Base-by-base conservation (phyloP, 163 green algal genomes). In the Coccomyxa subellipsoidea region DNA sequence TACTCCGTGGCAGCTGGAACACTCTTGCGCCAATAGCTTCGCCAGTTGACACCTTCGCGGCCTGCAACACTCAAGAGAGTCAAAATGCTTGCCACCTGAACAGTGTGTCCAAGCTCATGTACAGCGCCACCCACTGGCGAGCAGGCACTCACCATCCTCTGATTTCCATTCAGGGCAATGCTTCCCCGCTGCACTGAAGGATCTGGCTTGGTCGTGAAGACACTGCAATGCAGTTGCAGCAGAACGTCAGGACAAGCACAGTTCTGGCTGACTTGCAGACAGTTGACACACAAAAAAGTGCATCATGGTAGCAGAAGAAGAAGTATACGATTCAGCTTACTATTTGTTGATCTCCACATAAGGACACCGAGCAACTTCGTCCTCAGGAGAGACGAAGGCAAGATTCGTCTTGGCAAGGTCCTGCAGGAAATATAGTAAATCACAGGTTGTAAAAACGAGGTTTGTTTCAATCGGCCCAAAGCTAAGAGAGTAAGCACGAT, bases 161-260 rank as follows among this genome's bases (percentile, higher is more conserved):
- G 96, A 32, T 97, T 81, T 12, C 88, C 89, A 76, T 98, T 98
- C n/a, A 99, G 84, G 0, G 86, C 96, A 27, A 99, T 69, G 4
- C 34, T 75, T 5, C 92, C 93, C 25, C 83, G 70, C 1, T 88
- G 36, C 0, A 98, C 84, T 0, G 54, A 69, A 0, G 87, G 77
- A 69, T 98, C 89, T 0, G 84, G 35, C 18, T 76, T 76, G 10
- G 91, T 80, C 21, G 76, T 84, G 84, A 93, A 96, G 2, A 97
- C 89, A 54, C 94, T 96, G 90, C 88, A 59, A 27, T 18, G 47
- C 47, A n/a, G n/a, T n/a, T n/a, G n/a, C n/a, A n/a, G 47, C 12
- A 66, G 47, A 18, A 66, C 47, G 47, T 66, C 47, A 66, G 12
- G 12, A 18, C 12, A 18, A 66, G 47, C 47, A 66, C 12, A 12